These are phyloP conservation scores for Diplodia corticola DNA, from an alignment of 2,329 filamentous ascomycete species.

Conservation along the genomic window DNA sequence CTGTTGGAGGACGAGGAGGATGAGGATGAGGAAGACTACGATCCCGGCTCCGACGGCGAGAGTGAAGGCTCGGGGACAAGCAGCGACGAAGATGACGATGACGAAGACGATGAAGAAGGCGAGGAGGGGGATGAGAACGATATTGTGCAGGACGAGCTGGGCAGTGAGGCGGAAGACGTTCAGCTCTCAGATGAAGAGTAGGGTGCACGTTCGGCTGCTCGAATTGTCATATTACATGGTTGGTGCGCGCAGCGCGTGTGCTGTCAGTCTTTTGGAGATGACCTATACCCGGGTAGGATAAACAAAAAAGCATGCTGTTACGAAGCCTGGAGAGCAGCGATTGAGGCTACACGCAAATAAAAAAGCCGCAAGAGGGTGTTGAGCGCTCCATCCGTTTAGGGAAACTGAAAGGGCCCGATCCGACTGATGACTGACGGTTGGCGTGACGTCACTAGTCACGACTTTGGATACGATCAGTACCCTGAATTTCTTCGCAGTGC, in stretches of 20 bases:
- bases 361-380: not conserved
- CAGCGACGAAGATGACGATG: constrained; percentile 35
- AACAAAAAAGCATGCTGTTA: not conserved
- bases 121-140: constrained; percentile 36
- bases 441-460: constrained; percentile 1
- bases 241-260: not conserved
- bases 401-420: no score
- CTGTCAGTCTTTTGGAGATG: not conserved
- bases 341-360: not conserved
- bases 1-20: constrained; percentile 38
- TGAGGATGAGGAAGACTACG: constrained; percentile 45
- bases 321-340: not conserved
- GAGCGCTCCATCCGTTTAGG: not conserved
- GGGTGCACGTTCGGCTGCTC: not conserved
- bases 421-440: not conserved
- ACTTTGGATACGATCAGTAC: not conserved
- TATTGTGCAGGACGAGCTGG: constrained; percentile 20
- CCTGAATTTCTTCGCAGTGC: not conserved
- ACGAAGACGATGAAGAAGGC: constrained; percentile 31
- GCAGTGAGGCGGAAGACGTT: constrained; percentile 23
- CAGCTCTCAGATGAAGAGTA: constrained; percentile 17
- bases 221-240: no score
- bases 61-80: constrained; percentile 42
- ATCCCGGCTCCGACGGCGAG: constrained; percentile 44
- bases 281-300: constrained; percentile 6